These are phyloP conservation scores for Fusarium torreyae DNA, from an alignment of 2,329 filamentous ascomycete genomes.

Conservation along the genomic window DNA sequence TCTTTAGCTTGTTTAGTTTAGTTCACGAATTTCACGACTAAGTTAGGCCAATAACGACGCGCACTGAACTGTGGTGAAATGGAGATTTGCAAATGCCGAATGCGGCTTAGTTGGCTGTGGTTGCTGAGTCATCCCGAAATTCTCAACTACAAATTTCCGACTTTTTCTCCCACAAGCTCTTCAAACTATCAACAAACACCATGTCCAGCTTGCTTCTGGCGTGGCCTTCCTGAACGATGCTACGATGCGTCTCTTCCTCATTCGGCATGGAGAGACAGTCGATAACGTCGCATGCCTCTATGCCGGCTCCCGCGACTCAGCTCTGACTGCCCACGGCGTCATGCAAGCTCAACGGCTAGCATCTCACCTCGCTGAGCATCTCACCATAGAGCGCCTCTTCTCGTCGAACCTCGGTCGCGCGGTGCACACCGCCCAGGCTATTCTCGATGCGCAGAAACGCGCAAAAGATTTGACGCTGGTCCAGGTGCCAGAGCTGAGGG, in stretches of 20 bases:
- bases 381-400: conserved; percentile 75
- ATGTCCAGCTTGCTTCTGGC: conserved; percentile 43
- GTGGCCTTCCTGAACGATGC: conserved; percentile 39
- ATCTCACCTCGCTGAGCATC: conserved; percentile 66
- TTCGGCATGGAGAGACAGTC: conserved; percentile 91
- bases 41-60: conserved; percentile 28
- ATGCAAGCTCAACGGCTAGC: conserved; percentile 83
- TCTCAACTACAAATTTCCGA: conserved; percentile 36
- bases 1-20: conserved; percentile 22
- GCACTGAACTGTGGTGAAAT: conserved; percentile 3
- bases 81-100: not conserved
- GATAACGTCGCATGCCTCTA: conserved; percentile 87
- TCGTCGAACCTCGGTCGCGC: conserved; percentile 85
- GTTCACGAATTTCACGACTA: conserved; percentile 33
- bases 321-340: conserved; percentile 84
- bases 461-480: conserved; percentile 37
- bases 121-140: conserved; percentile 38
- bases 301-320: conserved; percentile 85
- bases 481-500: conserved; percentile 68
- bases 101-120: conserved; percentile 2
- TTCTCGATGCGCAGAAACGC: conserved; percentile 69
- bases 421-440: conserved; percentile 76
- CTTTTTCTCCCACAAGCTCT: conserved; percentile 28
- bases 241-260: conserved; percentile 73
- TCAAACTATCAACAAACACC: conserved; percentile 29